Conservation (phyloP, 441 rosid genomes). For the Eutrema salsugineum region DNA sequence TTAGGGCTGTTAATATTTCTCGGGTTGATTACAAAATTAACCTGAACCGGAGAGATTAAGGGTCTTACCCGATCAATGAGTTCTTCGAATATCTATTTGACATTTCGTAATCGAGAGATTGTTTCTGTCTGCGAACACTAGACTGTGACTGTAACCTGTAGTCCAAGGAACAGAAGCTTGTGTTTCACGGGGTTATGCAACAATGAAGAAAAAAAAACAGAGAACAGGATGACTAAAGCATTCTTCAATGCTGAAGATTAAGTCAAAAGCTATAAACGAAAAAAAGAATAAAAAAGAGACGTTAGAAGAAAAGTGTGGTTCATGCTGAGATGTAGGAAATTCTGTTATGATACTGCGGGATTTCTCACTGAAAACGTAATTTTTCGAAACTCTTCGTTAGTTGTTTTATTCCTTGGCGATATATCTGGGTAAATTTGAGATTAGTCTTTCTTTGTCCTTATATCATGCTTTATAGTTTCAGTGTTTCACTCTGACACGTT, state of each 20-base stretch:
- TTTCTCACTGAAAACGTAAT: slow-evolving; percentile 8
- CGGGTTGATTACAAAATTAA: neutral
- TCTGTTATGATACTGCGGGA: slow-evolving; percentile 25
- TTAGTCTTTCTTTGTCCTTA: neutral
- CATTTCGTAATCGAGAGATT: slow-evolving; percentile 27
- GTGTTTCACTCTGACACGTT: neutral
- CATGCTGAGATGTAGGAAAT: slow-evolving; percentile 17
- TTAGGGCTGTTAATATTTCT: neutral
- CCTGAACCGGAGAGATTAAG: neutral
- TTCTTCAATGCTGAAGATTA: neutral
- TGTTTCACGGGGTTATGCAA: neutral
- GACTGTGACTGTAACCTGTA: neutral
- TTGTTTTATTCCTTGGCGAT: neutral
- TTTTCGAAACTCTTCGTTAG: neutral
- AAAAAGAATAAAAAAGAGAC: slow-evolving; percentile 9
- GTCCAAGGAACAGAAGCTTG: slow-evolving; percentile 13
- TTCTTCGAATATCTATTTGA: slow-evolving; percentile 17
- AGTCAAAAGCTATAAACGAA: neutral
- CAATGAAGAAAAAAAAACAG: slow-evolving; percentile 5
- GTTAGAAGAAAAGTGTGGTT: slow-evolving; percentile 14
- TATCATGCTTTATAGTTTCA: neutral
- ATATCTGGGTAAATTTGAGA: neutral
- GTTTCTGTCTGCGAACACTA: neutral
- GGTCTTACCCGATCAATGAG: slow-evolving; percentile 27
- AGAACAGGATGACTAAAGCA: neutral